Percentiles rank a stretch among this genome's conserved stretches.
Conservation (phyloP, 108 stramenopile species). For the Nitzschia sp. region DNA sequence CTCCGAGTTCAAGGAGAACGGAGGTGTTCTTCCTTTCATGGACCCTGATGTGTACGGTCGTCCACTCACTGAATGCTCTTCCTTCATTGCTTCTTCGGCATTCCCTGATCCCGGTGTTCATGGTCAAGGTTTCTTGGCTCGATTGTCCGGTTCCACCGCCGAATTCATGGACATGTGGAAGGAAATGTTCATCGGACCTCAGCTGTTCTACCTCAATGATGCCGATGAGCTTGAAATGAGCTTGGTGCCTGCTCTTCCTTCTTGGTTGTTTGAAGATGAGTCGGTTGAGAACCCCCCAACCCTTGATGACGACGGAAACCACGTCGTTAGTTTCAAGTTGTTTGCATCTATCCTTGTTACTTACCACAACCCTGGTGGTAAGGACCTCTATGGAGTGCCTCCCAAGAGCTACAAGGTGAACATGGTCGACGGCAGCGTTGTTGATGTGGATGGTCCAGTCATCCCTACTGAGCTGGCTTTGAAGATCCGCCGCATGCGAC, state of each 20-base stretch:
- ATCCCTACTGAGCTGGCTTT: conserved; percentile 70
- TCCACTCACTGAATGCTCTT: conserved; percentile 90
- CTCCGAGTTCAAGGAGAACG: conserved; percentile 75
- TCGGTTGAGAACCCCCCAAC: conserved; percentile 45
- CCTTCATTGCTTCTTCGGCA: conserved; percentile 89
- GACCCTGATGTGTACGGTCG: conserved; percentile 89
- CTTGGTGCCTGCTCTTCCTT: conserved; percentile 85
- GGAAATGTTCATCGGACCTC: conserved; percentile 89
- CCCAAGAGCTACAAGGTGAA: conserved; percentile 77
- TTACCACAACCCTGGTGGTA: conserved; percentile 86
- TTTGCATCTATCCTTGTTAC: conserved; percentile 86
- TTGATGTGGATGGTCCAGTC: conserved; percentile 53
- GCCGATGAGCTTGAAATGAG: conserved; percentile 75
- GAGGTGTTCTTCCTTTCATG: conserved; percentile 92
- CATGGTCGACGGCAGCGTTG: conserved; percentile 68
- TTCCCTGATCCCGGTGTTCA: conserved; percentile 84
- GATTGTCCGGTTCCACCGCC: conserved; percentile 93
- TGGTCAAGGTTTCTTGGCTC: conserved; percentile 89
- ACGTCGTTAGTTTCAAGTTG: conserved; percentile 83
- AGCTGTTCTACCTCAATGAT: conserved; percentile 71
- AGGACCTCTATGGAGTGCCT: conserved; percentile 66
- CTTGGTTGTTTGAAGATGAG: conserved; percentile 85
- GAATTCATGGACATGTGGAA: conserved; percentile 95
- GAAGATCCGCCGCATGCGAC: conserved; percentile 66
- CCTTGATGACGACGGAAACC: conserved; percentile 76